A percentile compares a stretch with the other conserved stretches of the same genome.
phyloP scores from a whole-genome alignment of 352 stramenopile genomes.

The Phytophthora quininea region DNA sequence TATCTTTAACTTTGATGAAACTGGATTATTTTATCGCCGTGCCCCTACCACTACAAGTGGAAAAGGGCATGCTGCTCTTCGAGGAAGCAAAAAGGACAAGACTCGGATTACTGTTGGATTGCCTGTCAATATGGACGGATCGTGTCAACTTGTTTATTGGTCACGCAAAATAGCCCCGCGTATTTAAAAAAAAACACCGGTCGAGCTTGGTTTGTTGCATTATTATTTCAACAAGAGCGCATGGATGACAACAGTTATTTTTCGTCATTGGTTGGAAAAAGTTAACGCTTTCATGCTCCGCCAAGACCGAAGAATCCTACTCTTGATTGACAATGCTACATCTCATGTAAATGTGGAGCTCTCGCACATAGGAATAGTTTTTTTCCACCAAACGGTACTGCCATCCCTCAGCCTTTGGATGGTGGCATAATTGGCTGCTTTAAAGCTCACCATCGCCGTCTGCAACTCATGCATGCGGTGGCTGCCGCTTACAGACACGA shows the following conservation, averaged over 20 bases:
- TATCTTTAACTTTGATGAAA: background rate
- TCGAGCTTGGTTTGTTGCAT: background rate
- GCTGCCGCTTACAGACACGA: background rate
- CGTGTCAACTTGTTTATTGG: background rate
- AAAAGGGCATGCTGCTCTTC: background rate
- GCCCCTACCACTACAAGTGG: background rate
- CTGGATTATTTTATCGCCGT: background rate
- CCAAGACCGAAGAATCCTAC: background rate
- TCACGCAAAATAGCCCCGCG: background rate
- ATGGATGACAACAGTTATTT: constrained; percentile 2
- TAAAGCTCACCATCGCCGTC: background rate
- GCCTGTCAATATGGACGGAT: background rate
- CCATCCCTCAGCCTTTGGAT: background rate
- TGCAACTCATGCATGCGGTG: background rate
- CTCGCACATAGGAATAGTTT: background rate
- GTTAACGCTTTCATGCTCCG: background rate
- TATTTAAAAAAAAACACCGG: background rate
- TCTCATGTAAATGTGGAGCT: background rate
- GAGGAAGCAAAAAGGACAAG: background rate
- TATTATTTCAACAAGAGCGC: background rate
- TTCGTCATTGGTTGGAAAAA: background rate
- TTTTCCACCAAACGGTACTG: background rate
- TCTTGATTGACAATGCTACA: constrained; percentile 3
- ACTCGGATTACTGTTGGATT: background rate
- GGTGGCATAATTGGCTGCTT: constrained; percentile 1